Conservation (phyloP, 108 stramenopile genomes). For the Conticribra weissflogii region DNA sequence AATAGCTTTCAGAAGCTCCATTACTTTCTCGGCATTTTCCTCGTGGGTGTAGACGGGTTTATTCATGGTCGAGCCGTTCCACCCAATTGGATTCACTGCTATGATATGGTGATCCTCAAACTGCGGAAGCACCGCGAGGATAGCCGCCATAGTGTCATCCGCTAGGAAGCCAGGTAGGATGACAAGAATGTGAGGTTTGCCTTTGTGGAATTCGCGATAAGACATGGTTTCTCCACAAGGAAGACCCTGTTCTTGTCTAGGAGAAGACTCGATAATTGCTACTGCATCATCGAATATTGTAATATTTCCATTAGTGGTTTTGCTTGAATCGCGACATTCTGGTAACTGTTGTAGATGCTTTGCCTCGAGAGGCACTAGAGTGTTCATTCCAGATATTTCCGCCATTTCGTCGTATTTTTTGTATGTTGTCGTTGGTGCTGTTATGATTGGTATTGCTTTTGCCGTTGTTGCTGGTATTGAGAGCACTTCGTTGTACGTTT, state of each 20-base stretch:
- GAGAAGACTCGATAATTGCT: constrained; percentile 10
- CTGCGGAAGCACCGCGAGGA: constrained; percentile 14
- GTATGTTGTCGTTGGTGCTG: too few species aligned
- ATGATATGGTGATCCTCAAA: constrained; percentile 40
- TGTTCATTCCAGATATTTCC: too few species aligned
- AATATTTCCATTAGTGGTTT: neutral
- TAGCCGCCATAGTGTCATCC: constrained; percentile 22
- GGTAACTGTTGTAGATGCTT: neutral
- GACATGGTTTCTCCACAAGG: constrained; percentile 30
- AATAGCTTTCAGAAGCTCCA: constrained; percentile 12
- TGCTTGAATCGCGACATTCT: neutral
- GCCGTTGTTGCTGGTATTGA: too few species aligned
- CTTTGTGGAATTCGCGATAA: constrained; percentile 25
- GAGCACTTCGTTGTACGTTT: too few species aligned
- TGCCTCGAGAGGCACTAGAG: too few species aligned
- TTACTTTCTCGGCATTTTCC: constrained; percentile 21
- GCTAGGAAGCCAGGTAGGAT: constrained; percentile 22
- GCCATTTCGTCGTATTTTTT: too few species aligned
- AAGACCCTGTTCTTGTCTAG: constrained; percentile 7
- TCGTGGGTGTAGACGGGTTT: constrained; percentile 19
- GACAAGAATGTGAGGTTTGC: constrained; percentile 25
- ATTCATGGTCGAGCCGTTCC: constrained; percentile 33
- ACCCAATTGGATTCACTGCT: constrained; percentile 32
- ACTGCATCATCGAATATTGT: constrained; percentile 17
- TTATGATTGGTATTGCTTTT: too few species aligned